Percentiles rank a stretch among this genome's conserved stretches.
Evolutionary conservation across 441 rosid genomes (phyloP).

Genomic region (Mallotus japonicus): DNA sequence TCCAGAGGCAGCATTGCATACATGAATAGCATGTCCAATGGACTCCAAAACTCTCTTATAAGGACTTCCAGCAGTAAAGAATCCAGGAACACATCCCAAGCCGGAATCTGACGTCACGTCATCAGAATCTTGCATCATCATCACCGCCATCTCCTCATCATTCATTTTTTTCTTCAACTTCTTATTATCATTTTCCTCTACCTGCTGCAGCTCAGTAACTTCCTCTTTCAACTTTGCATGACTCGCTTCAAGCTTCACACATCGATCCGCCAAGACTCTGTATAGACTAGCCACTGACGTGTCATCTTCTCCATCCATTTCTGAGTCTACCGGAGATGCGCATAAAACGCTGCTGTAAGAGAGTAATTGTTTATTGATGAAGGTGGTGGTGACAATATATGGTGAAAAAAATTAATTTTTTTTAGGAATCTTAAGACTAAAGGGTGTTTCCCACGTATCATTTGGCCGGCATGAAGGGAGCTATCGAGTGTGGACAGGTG

Average conservation of each 20-base stretch:
- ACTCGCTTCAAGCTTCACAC: slow-evolving; percentile 52
- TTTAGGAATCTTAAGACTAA: background rate
- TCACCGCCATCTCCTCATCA: background rate
- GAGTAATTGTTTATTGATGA: background rate
- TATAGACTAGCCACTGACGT: slow-evolving; percentile 33
- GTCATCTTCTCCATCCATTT: slow-evolving; percentile 39
- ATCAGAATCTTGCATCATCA: slow-evolving; percentile 9
- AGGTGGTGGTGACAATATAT: slow-evolving; percentile 19
- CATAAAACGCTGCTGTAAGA: background rate
- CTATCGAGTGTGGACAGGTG: slow-evolving; percentile 34
- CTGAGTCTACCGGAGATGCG: slow-evolving; percentile 20
- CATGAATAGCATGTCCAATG: slow-evolving; percentile 71
- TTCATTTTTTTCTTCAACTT: background rate
- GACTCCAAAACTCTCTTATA: slow-evolving; percentile 65
- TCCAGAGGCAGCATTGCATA: slow-evolving; percentile 48
- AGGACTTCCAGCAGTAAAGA: slow-evolving; percentile 44
- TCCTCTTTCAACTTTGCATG: slow-evolving; percentile 51
- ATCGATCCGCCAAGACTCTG: slow-evolving; percentile 56
- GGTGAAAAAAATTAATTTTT: background rate
- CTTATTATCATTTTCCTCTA: slow-evolving; percentile 25
- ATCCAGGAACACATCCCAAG: slow-evolving; percentile 39
- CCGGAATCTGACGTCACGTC: slow-evolving; percentile 32
- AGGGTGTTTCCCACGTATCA: slow-evolving; percentile 30
- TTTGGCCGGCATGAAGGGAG: slow-evolving; percentile 12
- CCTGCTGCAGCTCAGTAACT: slow-evolving; percentile 35